Base-by-base conservation (phyloP, 257 asterid species). In the Thymus quinquecostatus region DNA sequence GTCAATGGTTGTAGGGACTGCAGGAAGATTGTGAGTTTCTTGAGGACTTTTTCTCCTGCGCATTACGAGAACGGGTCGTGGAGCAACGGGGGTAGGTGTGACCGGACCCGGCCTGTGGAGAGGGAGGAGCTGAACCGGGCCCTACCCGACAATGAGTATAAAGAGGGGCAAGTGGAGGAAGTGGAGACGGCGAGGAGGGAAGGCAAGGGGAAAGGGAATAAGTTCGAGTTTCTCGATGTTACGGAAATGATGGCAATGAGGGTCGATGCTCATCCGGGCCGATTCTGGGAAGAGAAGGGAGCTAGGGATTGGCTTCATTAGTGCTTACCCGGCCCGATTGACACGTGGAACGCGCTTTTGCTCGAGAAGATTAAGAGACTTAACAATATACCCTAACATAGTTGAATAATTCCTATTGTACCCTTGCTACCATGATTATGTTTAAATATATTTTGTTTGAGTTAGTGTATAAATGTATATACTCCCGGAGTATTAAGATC, bases 291-390 rank as follows among this genome's bases (percentile, higher is more conserved):
- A 21, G 51, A 82, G 88, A 21, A 21, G 21, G 21, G 21, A 21
- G 21, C 21, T 48, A 84, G 71, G 28, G 88, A 85, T 60, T 87
- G 92, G 14, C 68, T 81, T 6, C 92, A 84, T 60, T 86, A 89
- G 89, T 86, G 92, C 65, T 14, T 84, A 21, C 89, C 92, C 0
- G 92, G 89, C 10, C 92, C 92, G 1, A 36, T 86, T 8, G 89
- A 86, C 64, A 69, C 83, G 1, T 86, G 92, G 92, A 86, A 84
- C 59, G 79, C 81, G 64, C 82, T 86, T 70, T 54, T 87, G 73
- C 69, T 86, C 13, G 85, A 86, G 64, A 6, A 68, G 70, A 79
- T 82, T 6, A 66, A 44, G 64, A 64, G 80, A 60, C 49, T 9
- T 62, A 34, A 0, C 21, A 21, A 21, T 21, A 21, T 21, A 21